Conservation (phyloP, 768 basidiomycete genomes). For the Tylopilus balloui region DNA sequence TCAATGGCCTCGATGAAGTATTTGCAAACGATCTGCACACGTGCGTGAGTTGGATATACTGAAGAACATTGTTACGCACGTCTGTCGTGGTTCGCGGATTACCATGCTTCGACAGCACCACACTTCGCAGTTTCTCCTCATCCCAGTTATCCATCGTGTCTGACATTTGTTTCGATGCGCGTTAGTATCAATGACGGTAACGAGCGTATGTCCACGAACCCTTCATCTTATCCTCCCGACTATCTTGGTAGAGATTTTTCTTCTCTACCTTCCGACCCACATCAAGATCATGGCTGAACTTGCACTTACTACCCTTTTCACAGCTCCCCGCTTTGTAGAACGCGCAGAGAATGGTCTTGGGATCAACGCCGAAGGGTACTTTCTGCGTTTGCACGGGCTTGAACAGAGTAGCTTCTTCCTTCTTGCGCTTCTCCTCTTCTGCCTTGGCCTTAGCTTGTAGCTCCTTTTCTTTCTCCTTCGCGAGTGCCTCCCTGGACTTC, state of each 20-base stretch:
- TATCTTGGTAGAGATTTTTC: slow-evolving; percentile 91
- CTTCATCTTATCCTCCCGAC: slow-evolving; percentile 69
- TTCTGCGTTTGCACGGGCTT: slow-evolving; percentile 80
- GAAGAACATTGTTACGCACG: slow-evolving; percentile 39
- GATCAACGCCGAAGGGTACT: slow-evolving; percentile 93
- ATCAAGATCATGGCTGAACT: slow-evolving; percentile 92
- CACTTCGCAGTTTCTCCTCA: slow-evolving; percentile 86
- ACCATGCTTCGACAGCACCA: slow-evolving; percentile 82
- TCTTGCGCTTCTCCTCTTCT: slow-evolving; percentile 79
- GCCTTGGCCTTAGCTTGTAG: slow-evolving; percentile 67
- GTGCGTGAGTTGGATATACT: slow-evolving; percentile 6
- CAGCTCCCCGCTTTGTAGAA: slow-evolving; percentile 92
- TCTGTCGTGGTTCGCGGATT: slow-evolving; percentile 92
- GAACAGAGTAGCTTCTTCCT: slow-evolving; percentile 81
- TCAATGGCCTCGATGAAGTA: slow-evolving; percentile 97
- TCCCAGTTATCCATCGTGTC: slow-evolving; percentile 99
- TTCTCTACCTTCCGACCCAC: slow-evolving; percentile 91
- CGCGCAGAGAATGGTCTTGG: slow-evolving; percentile 88
- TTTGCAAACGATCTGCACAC: slow-evolving; percentile 89
- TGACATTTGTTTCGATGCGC: slow-evolving; percentile 25
- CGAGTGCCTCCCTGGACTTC: slow-evolving; percentile 73
- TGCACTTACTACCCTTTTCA: slow-evolving; percentile 93
- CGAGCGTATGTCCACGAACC: slow-evolving; percentile 42
- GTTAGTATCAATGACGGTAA: not conserved
- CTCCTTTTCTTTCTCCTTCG: slow-evolving; percentile 84